Percentiles rank a stretch among this genome's conserved stretches.
Conservation (phyloP, 805 yeast genomes). For the Lipomyces chichibuensis region DNA sequence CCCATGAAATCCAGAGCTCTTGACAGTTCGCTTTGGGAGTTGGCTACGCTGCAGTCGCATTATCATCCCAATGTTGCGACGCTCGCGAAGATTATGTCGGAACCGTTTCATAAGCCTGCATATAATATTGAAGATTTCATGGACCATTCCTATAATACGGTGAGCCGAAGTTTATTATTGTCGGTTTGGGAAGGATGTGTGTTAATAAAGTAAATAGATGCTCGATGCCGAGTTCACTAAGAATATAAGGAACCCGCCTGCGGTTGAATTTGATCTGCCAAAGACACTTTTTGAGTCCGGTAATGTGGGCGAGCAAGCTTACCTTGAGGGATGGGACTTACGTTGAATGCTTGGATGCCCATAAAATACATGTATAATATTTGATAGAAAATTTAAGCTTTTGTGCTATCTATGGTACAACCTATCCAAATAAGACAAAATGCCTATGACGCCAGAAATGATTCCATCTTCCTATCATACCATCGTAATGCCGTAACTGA, state of each 20-base stretch:
- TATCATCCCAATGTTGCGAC: slow-evolving; percentile 96
- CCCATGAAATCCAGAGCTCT: slow-evolving; percentile 81
- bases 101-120: slow-evolving; percentile 84
- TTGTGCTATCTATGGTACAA: neutral
- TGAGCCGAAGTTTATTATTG: slow-evolving; percentile 52
- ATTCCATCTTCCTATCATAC: slow-evolving; percentile 11
- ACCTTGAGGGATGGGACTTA: slow-evolving; percentile 25
- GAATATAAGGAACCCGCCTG: slow-evolving; percentile 51
- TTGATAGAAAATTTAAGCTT: neutral
- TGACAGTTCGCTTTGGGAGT: slow-evolving; percentile 89
- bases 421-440: neutral
- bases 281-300: slow-evolving; percentile 40
- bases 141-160: slow-evolving; percentile 80
- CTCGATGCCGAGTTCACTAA: slow-evolving; percentile 54
- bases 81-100: slow-evolving; percentile 81
- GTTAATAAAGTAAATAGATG: slow-evolving; percentile 42
- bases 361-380: neutral
- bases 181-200: slow-evolving; percentile 60
- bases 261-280: slow-evolving; percentile 69
- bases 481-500: slow-evolving; percentile 39
- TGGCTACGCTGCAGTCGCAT: slow-evolving; percentile 75
- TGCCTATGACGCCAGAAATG: slow-evolving; percentile 9
- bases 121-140: slow-evolving; percentile 93
- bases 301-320: slow-evolving; percentile 45
- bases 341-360: neutral